These are phyloP conservation scores for Umbelopsis sp. DNA, from an alignment of 192 early-diverging fungal genomes.

Conservation along the genomic window DNA sequence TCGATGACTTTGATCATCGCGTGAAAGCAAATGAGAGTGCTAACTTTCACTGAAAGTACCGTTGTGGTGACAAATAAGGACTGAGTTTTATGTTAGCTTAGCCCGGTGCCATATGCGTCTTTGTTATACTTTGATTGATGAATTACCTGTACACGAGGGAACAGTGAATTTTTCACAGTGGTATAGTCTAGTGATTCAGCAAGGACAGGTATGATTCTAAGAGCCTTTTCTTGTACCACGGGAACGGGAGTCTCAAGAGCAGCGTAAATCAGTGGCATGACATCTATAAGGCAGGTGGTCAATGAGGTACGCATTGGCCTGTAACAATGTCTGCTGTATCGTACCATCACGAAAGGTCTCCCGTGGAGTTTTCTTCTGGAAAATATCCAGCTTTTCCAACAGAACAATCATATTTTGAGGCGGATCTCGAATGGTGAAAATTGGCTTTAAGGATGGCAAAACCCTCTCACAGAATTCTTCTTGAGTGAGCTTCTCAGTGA, in stretches of 20 bases:
- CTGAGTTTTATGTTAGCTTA: constrained; percentile 24
- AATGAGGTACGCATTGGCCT: background rate
- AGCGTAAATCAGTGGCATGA: constrained; percentile 76
- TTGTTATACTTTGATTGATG: background rate
- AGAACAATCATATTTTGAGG: constrained; percentile 71
- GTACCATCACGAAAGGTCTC: constrained; percentile 65
- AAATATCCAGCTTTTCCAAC: constrained; percentile 64
- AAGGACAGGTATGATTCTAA: constrained; percentile 62
- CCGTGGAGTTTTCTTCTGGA: constrained; percentile 65
- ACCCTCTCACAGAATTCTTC: constrained; percentile 68
- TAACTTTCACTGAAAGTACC: constrained; percentile 70
- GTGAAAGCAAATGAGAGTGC: constrained; percentile 71
- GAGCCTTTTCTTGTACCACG: constrained; percentile 66
- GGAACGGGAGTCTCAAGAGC: constrained; percentile 60
- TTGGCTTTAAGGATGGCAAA: constrained; percentile 62
- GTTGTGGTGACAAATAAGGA: constrained; percentile 70
- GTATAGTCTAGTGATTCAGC: constrained; percentile 61
- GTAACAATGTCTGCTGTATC: too few species aligned
- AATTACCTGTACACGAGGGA: constrained; percentile 69
- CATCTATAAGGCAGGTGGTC: constrained; percentile 39
- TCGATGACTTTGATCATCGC: constrained; percentile 68
- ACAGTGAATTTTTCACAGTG: constrained; percentile 64
- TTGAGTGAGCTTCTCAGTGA: constrained; percentile 59
- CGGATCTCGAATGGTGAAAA: constrained; percentile 63
- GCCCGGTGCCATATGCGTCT: too few species aligned